Conservation (phyloP, 2,329 filamentous ascomycete genomes). For the Metarhizium anisopliae region DNA sequence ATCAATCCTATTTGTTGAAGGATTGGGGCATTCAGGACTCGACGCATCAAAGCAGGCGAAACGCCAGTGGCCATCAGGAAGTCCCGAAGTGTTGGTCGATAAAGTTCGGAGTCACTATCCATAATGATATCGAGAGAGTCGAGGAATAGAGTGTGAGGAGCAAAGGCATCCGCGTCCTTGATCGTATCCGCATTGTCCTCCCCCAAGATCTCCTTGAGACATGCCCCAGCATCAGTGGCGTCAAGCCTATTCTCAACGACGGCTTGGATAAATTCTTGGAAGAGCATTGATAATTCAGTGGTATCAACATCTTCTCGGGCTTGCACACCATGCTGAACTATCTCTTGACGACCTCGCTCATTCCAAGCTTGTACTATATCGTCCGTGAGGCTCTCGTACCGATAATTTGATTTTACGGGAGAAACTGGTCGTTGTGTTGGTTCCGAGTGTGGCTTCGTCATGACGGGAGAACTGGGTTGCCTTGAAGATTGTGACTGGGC, state of each 20-base stretch:
- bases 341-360: conserved; percentile 53
- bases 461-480: conserved; percentile 8
- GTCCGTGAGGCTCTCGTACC: conserved; percentile 69
- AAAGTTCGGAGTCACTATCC: conserved; percentile 53
- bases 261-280: conserved; percentile 77
- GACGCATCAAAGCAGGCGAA: conserved; percentile 62
- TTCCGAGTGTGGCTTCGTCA: conserved; percentile 14
- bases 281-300: conserved; percentile 60
- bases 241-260: conserved; percentile 61
- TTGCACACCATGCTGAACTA: conserved; percentile 56
- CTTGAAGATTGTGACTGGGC: conserved; percentile 4
- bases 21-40: conserved; percentile 71
- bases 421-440: conserved; percentile 10
- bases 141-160: conserved; percentile 64
- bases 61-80: conserved; percentile 68
- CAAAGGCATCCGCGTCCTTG: conserved; percentile 43
- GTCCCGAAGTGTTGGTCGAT: conserved; percentile 45
- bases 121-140: conserved; percentile 74
- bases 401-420: conserved; percentile 42
- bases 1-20: conserved; percentile 72
- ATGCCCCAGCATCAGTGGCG: conserved; percentile 58
- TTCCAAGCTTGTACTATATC: conserved; percentile 60
- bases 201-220: conserved; percentile 66
- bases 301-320: conserved; percentile 60
- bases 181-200: conserved; percentile 42